Base-by-base conservation (phyloP, 495 filamentous ascomycete species). In the Penicillium pancosmium region DNA sequence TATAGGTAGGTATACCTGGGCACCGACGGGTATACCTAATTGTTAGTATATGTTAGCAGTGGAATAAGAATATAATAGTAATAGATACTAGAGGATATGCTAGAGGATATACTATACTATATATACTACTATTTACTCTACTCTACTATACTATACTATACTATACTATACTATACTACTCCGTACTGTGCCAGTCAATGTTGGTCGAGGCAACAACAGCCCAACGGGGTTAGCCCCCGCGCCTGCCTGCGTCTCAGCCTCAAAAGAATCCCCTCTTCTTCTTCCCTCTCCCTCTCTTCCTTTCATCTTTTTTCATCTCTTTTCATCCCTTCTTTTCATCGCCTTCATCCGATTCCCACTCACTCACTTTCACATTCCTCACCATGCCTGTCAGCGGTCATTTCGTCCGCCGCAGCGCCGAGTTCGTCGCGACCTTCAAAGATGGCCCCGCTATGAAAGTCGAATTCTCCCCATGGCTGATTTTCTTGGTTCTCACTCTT, bases 341-440 rank as follows among this genome's bases (percentile, higher is more conserved):
- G 19, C 41, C 48, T 52, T 59, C 49, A 47, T 38, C 13, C 34
- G 23, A 54, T 51, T 38, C 50, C 34, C 38, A 5, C 13, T 38
- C 36, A 38, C 40, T 52, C 43, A 7, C 34, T 57, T 41, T 33
- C 27, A 25, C 19, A 48, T 21, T 25, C 55, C 55, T 18, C 59
- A 74, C 72, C 66, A 52, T 53, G 23, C 12, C 21, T 38, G 53
- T 68, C 31, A 55, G 65, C 41, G 57, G 57, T 48, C 54, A 66
- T 25, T 47, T 73, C 19, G 55, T 69, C 46, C 72, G 72, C 53
- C 68, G 72, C 34, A 65, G 72, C 52, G 54, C 60, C 23, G 66
- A 74, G 61, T 48, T 61, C 56, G 65, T 59, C 55, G 56, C 60
- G 34, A 38, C 59, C 46, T 57, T 60, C 52, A 57, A 69, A 10